phyloP scores from a whole-genome alignment of 371 early-diverging fungal species.

The Actinomucor elegans region DNA sequence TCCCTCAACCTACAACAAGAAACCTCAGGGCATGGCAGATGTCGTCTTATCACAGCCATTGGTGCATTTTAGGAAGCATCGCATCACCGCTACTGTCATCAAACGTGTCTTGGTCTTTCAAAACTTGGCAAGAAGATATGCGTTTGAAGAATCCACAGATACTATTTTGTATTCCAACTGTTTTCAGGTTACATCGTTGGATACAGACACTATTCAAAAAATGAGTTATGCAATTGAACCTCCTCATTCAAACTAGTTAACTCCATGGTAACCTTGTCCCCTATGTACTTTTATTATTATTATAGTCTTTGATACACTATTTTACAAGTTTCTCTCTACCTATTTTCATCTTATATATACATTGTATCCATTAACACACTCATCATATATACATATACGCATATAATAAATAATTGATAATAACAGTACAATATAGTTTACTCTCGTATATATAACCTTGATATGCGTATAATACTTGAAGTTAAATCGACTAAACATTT shows the following conservation, averaged over 20 bases:
- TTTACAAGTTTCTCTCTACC: background rate
- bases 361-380: no score
- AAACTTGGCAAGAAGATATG: slow-evolving; percentile 53
- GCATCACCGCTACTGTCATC: slow-evolving; percentile 63
- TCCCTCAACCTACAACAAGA: slow-evolving; percentile 28
- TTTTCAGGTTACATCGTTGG: slow-evolving; percentile 25
- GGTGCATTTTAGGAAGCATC: slow-evolving; percentile 64
- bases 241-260: background rate
- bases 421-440: no score
- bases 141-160: slow-evolving; percentile 44
- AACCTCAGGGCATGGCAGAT: background rate
- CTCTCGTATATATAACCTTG: no score
- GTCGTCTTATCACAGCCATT: slow-evolving; percentile 42
- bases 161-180: slow-evolving; percentile 40
- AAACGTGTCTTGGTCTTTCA: slow-evolving; percentile 63
- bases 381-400: no score
- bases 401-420: no score
- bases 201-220: slow-evolving; percentile 30
- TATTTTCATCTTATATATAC: no score
- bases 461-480: no score
- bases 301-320: background rate
- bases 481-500: no score
- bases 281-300: background rate
- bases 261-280: no score
- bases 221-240: slow-evolving; percentile 40